Evolutionary conservation across 805 yeast species (phyloP).

Genomic region (Candida railenensis): DNA sequence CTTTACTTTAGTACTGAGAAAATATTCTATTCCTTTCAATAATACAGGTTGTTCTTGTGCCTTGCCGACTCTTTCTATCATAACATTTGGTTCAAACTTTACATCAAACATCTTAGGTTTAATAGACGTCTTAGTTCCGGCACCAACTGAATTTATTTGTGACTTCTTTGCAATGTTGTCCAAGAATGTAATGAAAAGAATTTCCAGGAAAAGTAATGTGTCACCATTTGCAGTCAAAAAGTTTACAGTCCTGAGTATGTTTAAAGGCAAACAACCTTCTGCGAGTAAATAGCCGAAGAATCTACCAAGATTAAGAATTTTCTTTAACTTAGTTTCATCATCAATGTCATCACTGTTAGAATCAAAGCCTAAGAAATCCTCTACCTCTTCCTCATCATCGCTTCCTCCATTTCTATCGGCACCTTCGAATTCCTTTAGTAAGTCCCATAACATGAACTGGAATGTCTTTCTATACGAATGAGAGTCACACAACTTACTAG

Average conservation of each 20-base stretch:
- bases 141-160: constrained; percentile 47
- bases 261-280: constrained; percentile 72
- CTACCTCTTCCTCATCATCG: constrained; percentile 44
- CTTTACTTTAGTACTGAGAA: constrained; percentile 48
- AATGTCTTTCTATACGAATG: constrained; percentile 79
- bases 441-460: constrained; percentile 90
- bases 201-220: constrained; percentile 67
- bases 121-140: constrained; percentile 35
- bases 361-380: constrained; percentile 35
- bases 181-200: constrained; percentile 65
- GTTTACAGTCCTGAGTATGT: constrained; percentile 69
- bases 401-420: constrained; percentile 24
- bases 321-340: constrained; percentile 57
- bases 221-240: constrained; percentile 68
- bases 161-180: constrained; percentile 64
- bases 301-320: constrained; percentile 70
- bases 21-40: constrained; percentile 65
- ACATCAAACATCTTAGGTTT: constrained; percentile 25
- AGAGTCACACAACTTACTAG: constrained; percentile 70
- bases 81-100: constrained; percentile 46
- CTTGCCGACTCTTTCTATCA: constrained; percentile 51
- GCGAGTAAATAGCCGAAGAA: constrained; percentile 76
- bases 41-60: constrained; percentile 59
- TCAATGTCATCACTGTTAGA: constrained; percentile 34
- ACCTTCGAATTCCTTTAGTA: constrained; percentile 64